Percentiles rank a stretch among this genome's conserved stretches.
phyloP scores from a whole-genome alignment of 306 rosid species.

The Luffa aegyptiaca region DNA sequence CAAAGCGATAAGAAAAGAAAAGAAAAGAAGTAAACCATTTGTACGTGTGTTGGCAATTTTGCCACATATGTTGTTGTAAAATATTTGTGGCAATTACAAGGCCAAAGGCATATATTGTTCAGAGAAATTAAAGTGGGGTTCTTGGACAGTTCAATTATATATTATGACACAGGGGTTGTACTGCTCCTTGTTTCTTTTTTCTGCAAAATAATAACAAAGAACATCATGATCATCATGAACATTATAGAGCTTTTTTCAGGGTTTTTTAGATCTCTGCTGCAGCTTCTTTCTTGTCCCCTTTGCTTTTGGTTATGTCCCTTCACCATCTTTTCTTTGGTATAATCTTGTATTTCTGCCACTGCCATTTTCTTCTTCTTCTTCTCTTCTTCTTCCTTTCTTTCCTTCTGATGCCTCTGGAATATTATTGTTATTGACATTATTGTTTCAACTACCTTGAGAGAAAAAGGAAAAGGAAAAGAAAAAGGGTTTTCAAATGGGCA shows the following conservation, averaged over 20 bases:
- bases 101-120: neutral
- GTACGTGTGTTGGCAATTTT: neutral
- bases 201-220: neutral
- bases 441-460: neutral
- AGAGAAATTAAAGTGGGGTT: neutral
- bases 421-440: neutral
- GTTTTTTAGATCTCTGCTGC: neutral
- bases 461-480: neutral
- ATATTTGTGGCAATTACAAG: neutral
- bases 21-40: too few relatives aligned
- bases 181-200: neutral
- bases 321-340: neutral
- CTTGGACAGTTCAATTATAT: neutral
- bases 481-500: neutral
- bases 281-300: neutral
- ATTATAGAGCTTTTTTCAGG: too few relatives aligned
- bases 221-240: too few relatives aligned
- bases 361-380: neutral
- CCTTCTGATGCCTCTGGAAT: neutral
- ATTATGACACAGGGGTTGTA: neutral
- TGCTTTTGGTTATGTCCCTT: neutral
- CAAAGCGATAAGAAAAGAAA: too few relatives aligned
- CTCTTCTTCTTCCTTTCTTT: neutral
- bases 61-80: neutral
- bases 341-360: neutral